Percentiles rank a stretch among this genome's conserved stretches.
These are phyloP conservation scores for Micractinium conductrix DNA, from an alignment of 139 green algal genomes.

Conservation along the genomic window DNA sequence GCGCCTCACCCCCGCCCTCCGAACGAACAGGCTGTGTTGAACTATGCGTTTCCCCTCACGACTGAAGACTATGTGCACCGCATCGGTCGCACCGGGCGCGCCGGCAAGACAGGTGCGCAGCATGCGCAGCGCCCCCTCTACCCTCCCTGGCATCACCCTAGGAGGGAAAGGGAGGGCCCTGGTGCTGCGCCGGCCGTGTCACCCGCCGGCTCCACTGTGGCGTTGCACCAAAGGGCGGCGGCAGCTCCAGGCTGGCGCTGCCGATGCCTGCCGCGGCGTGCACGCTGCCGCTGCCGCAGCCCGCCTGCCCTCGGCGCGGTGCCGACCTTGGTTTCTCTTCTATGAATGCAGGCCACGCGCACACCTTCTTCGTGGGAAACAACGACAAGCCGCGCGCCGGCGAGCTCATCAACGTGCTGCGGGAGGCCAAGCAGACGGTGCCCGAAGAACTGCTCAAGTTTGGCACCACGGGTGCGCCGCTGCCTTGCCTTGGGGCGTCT, in stretches of 20 bases:
- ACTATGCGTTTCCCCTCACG: conserved; percentile 97
- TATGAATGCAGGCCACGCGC: conserved; percentile 69
- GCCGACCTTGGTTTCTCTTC: too few relatives aligned
- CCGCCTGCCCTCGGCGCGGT: too few relatives aligned
- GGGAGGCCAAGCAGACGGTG: conserved; percentile 89
- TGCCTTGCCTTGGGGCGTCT: neutral
- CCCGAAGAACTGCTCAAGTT: conserved; percentile 89
- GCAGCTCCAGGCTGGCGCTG: too few relatives aligned
- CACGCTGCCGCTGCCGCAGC: too few relatives aligned
- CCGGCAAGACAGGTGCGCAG: conserved; percentile 83
- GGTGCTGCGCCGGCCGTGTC: too few relatives aligned
- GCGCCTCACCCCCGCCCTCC: too few relatives aligned
- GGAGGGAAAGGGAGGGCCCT: too few relatives aligned
- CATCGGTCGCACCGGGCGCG: conserved; percentile 94
- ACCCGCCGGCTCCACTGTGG: too few relatives aligned
- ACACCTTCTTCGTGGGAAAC: conserved; percentile 89
- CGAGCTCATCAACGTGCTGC: conserved; percentile 97
- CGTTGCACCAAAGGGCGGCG: too few relatives aligned
- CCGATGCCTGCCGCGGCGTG: too few relatives aligned
- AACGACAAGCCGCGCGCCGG: conserved; percentile 84
- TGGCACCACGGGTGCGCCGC: conserved; percentile 70
- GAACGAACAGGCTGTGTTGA: conserved; percentile 92
- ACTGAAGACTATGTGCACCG: conserved; percentile 99
- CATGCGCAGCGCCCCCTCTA: too few relatives aligned
- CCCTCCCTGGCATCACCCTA: too few relatives aligned